Evolutionary conservation across 225 moss, liverwort and hornwort species (phyloP), one percentile per base, ranked within the genome.

Genomic region (Pseudisothecium myosuroides): DNA sequence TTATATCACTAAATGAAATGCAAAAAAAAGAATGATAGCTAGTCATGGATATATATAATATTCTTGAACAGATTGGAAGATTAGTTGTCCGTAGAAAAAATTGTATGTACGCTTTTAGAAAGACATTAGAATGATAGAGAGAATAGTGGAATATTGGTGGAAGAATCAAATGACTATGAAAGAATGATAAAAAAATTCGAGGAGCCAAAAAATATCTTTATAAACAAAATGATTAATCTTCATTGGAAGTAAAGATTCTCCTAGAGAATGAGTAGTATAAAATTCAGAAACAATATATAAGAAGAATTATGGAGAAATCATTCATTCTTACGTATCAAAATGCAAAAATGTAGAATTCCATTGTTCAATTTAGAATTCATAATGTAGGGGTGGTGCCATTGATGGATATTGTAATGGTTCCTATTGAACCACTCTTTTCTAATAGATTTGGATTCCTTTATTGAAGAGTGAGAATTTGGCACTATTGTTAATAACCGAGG

Each of bases 401-500:
- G 31, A 21, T 81, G 43, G 43, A 32, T 29, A 31, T 2, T 7
- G 4, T 43, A 9, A 31, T 21, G 6, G 6, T 29, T 61, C 9
- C 5, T 31, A 41, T 21, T 9, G 6, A 31, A 41, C 18, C 3
- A 12, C 16, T 36, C 24, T 16, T 63, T 82, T 64, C 1, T 17
- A 37, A 36, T 34, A 49, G 34, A 36, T 65, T 49, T 63, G 3
- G 12, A 34, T 0, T 26, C 7, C 7, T 36, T 82, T 15, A 64
- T 21, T 5, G 4, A 41, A 31, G 5, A 80, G 2, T n/a, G 18
- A 59, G 2, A 59, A 41, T 2, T 0, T 3, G 0, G 3, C 3
- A 20, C 21, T 76, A 21, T 21, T 50, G 1, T 23, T 9, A 6
- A 26, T 27, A 37, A 32, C 2, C 3, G 58, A 39, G 0, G 6